These are phyloP conservation scores for Jacaranda copaia DNA, from an alignment of 257 asterid species.

Conservation along the genomic window DNA sequence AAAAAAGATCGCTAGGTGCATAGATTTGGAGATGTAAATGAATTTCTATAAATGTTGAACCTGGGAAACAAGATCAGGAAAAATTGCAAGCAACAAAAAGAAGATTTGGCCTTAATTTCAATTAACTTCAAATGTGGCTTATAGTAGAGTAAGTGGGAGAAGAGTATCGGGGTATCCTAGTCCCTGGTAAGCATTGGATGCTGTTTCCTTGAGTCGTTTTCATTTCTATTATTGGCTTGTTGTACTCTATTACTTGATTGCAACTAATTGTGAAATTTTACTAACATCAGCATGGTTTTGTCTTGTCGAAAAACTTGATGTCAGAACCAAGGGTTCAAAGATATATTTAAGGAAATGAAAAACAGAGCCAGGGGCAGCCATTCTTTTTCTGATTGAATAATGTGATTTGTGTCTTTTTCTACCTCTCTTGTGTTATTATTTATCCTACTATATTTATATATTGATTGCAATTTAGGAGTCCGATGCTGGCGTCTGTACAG, in stretches of 20 bases:
- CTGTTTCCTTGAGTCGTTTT: neutral
- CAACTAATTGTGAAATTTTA: neutral
- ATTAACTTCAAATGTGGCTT: slow-evolving; percentile 1
- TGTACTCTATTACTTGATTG: neutral
- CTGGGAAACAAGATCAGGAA: neutral
- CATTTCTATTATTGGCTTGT: neutral
- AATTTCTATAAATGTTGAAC: neutral
- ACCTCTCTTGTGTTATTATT: slow-evolving; percentile 10
- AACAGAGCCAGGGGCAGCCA: slow-evolving; percentile 13
- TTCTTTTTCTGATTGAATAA: slow-evolving; percentile 5
- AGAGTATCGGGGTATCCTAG: neutral
- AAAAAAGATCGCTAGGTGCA: no score
- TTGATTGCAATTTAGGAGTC: slow-evolving; percentile 57
- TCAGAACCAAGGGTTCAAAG: neutral
- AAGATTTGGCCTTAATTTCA: neutral
- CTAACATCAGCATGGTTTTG: neutral
- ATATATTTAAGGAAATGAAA: slow-evolving; percentile 1
- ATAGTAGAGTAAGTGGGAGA: slow-evolving; percentile 14
- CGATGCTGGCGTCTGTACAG: slow-evolving; percentile 69
- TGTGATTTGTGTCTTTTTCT: neutral
- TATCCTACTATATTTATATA: slow-evolving; percentile 23
- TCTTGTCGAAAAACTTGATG: slow-evolving; percentile 5
- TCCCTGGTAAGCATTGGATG: neutral
- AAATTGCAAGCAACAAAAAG: neutral
- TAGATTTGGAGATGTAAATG: slow-evolving; percentile 24